Conservation (phyloP, 2,329 filamentous ascomycete genomes). For the Fusarium haematococcum region DNA sequence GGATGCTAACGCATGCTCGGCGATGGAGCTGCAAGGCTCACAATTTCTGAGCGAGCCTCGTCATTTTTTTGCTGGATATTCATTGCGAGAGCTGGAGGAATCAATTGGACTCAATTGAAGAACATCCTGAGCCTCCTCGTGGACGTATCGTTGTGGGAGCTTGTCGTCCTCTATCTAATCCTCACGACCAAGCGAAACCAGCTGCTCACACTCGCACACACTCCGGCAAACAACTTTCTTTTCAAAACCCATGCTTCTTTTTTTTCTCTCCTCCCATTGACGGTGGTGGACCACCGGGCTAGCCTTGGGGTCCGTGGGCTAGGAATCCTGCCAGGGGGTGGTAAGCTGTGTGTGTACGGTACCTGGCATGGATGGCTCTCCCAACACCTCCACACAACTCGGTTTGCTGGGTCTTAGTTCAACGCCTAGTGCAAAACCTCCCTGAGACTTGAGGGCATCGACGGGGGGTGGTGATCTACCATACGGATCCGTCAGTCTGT, state of each 20-base stretch:
- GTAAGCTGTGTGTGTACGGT: conserved; percentile 28
- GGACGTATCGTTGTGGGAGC: conserved; percentile 3
- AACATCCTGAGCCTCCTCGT: neutral
- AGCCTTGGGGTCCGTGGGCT: conserved; percentile 27
- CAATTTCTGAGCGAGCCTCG: conserved; percentile 23
- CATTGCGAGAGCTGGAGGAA: conserved; percentile 11
- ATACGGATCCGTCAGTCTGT: conserved; percentile 21
- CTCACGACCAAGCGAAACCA: conserved; percentile 34
- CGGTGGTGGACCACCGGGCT: conserved; percentile 23
- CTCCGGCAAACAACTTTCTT: conserved; percentile 33
- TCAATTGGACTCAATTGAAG: conserved; percentile 42
- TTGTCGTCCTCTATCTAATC: conserved; percentile 37
- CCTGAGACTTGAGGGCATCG: conserved; percentile 30
- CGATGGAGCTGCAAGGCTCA: conserved; percentile 41
- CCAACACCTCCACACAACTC: conserved; percentile 40
- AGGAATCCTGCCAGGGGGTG: conserved; percentile 33
- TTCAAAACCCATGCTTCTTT: conserved; percentile 35
- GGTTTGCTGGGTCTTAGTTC: conserved; percentile 36
- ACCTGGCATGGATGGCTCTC: conserved; percentile 35
- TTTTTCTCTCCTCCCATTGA: conserved; percentile 13
- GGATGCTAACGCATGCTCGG: conserved; percentile 41
- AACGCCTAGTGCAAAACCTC: conserved; percentile 31
- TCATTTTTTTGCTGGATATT: conserved; percentile 30
- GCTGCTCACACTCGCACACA: conserved; percentile 34
- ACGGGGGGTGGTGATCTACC: conserved; percentile 1